Conservation (phyloP, 768 basidiomycete genomes). For the Amanita polypyramis region DNA sequence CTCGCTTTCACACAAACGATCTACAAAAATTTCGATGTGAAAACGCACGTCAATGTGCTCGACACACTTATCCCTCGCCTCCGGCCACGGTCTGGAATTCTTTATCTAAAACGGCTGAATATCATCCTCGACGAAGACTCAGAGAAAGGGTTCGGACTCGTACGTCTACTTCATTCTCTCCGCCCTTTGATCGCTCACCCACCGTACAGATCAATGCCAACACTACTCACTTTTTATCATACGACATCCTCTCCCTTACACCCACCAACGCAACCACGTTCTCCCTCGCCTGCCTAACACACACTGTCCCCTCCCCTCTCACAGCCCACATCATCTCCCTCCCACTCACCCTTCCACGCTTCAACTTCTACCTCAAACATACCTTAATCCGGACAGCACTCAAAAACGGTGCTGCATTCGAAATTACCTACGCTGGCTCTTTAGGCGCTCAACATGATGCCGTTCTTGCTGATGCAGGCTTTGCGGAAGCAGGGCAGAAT, state of each 20-base stretch:
- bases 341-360: conserved; percentile 66
- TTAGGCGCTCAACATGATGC: conserved; percentile 52
- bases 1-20: conserved; percentile 69
- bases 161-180: conserved; percentile 20
- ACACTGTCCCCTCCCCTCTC: conserved; percentile 62
- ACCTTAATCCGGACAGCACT: conserved; percentile 74
- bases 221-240: conserved; percentile 44
- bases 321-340: conserved; percentile 77
- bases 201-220: conserved; percentile 58
- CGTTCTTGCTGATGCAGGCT: conserved; percentile 31
- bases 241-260: conserved; percentile 68
- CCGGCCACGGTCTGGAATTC: conserved; percentile 44
- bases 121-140: conserved; percentile 76
- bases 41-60: conserved; percentile 56
- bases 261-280: conserved; percentile 69
- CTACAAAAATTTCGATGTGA: conserved; percentile 61
- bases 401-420: conserved; percentile 76
- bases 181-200: not conserved
- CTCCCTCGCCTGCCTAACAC: conserved; percentile 71
- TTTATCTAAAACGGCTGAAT: conserved; percentile 69
- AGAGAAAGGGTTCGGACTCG: conserved; percentile 78
- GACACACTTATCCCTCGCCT: conserved; percentile 49
- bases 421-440: conserved; percentile 69
- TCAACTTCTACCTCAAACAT: conserved; percentile 76
- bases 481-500: conserved; percentile 37